These are phyloP conservation scores for Mucor piriformis DNA, from an alignment of 371 early-diverging fungal genomes.

Conservation along the genomic window DNA sequence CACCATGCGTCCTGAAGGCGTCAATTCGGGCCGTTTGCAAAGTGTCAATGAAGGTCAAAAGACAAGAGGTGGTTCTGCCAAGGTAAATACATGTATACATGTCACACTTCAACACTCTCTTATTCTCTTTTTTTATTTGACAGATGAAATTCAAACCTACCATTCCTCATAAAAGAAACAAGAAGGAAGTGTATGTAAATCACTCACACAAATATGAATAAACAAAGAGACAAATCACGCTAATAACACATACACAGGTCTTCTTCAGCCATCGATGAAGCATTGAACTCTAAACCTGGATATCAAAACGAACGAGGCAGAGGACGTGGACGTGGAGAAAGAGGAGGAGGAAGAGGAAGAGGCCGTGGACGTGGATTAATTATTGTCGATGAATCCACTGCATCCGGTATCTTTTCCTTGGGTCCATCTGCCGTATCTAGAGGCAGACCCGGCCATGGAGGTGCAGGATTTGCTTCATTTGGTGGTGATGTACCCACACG, in stretches of 20 bases:
- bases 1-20: slow-evolving; percentile 39
- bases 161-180: slow-evolving; percentile 62
- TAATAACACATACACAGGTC: too few relatives aligned
- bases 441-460: slow-evolving; percentile 22
- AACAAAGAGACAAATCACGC: too few relatives aligned
- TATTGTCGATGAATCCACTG: slow-evolving; percentile 44
- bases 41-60: slow-evolving; percentile 50
- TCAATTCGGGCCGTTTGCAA: slow-evolving; percentile 40
- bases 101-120: neutral
- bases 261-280: slow-evolving; percentile 45
- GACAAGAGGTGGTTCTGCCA: slow-evolving; percentile 53
- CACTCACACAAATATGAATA: too few relatives aligned
- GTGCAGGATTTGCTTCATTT: slow-evolving; percentile 38
- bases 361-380: slow-evolving; percentile 38
- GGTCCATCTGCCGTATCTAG: slow-evolving; percentile 57
- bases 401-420: slow-evolving; percentile 71
- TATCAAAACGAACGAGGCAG: slow-evolving; percentile 14
- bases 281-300: slow-evolving; percentile 25
- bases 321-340: slow-evolving; percentile 35
- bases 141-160: slow-evolving; percentile 72
- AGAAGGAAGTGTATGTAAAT: slow-evolving; percentile 60
- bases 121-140: neutral
- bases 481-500: slow-evolving; percentile 34
- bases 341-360: slow-evolving; percentile 40
- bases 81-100: slow-evolving; percentile 28